Conservation (phyloP, 768 basidiomycete species). For the Phlebiopsis flavidoalba region DNA sequence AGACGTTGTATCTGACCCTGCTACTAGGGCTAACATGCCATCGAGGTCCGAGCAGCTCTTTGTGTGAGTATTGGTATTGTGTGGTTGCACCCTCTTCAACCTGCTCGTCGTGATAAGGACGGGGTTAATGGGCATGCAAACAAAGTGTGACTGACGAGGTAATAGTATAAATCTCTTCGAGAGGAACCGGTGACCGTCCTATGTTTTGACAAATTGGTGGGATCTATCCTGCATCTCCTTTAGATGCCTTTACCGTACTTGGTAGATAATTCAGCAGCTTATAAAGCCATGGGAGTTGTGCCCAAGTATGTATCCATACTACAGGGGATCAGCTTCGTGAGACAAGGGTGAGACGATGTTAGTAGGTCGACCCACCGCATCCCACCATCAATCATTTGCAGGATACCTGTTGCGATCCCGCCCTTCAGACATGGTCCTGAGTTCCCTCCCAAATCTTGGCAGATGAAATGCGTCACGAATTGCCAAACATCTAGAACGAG, state of each 20-base stretch:
- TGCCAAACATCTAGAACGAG: background rate
- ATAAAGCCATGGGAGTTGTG: conserved; percentile 13
- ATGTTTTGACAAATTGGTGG: background rate
- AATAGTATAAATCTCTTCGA: conserved; percentile 37
- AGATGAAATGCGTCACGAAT: background rate
- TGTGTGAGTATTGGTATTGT: conserved; percentile 28
- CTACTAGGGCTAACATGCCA: conserved; percentile 29
- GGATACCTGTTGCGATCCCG: background rate
- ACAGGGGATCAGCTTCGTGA: background rate
- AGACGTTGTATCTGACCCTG: conserved; percentile 13
- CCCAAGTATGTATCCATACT: background rate
- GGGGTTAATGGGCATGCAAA: background rate
- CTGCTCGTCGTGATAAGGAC: conserved; percentile 22
- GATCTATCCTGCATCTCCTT: background rate
- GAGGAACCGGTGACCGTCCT: conserved; percentile 26
- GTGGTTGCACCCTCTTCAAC: conserved; percentile 34
- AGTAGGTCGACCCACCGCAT: background rate
- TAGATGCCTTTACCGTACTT: background rate
- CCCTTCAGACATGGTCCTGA: background rate
- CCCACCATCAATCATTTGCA: background rate
- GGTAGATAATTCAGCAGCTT: conserved; percentile 5
- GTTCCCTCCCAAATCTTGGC: background rate
- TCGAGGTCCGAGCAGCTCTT: conserved; percentile 35
- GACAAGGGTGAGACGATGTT: background rate
- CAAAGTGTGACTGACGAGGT: conserved; percentile 27